Base-by-base conservation (phyloP, 1,139 yeast species). In the Nematodospora anomalae region DNA sequence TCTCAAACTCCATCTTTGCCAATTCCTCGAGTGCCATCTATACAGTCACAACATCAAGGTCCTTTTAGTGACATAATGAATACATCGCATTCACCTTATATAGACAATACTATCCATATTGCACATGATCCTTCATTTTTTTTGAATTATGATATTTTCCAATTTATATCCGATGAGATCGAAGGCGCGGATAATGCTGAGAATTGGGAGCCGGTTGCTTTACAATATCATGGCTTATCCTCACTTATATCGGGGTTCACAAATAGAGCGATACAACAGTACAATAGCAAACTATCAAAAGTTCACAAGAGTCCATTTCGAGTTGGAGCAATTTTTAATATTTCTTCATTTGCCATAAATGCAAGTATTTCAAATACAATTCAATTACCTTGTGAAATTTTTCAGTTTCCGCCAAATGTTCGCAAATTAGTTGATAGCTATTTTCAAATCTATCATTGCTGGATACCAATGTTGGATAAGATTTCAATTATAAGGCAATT, bases 281-380 rank as follows among this genome's bases (percentile, higher is more conserved):
- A 40, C 15, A 42, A 45, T 27, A 37, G 33, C 15, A 33, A 39
- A 28, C 22, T 33, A 12, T 21, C 35, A 8, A 37, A 31, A 26
- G 42, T 31, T 11, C 38, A 40, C 26, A 41, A 42, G 32, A 46
- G 43, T 27, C 59, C 60, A 11, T 56, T 55, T 32, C 37, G 57
- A 28, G 60, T 56, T 15, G 58, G 57, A 2, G 52, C 59, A 9
- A 52, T 56, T 9, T 56, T 55, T 38, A 50, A 53, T 36, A 40
- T 56, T 4, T 46, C 53, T 9, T 53, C 58, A 16, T 44, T 50
- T 28, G 47, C 52, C 12, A 18, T 18, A 6, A 44, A 42, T 28
- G 55, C 58, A n/a, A 30, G 40, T n/a, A 32, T 44, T 16, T 36
- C 45, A 4, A 39, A 45, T 30, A 36, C 35, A 14, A 35, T 45